Percentiles rank a stretch among this genome's conserved stretches.
Conservation (phyloP, 768 basidiomycete genomes). For the Lentinula sp. region DNA sequence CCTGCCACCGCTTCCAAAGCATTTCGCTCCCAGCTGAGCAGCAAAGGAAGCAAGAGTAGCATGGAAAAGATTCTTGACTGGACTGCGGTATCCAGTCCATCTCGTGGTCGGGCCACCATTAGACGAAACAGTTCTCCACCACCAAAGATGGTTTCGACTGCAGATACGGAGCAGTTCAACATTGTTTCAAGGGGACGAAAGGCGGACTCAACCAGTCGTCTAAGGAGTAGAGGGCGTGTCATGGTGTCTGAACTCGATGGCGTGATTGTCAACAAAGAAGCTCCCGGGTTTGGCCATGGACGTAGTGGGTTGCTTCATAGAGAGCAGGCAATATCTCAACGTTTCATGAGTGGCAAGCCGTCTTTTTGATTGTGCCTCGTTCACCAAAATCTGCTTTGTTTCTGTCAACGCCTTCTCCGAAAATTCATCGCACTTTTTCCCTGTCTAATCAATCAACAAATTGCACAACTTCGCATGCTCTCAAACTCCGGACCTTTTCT, state of each 20-base stretch:
- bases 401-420: background rate
- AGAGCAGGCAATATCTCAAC: constrained; percentile 20
- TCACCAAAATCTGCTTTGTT: background rate
- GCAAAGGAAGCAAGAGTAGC: constrained; percentile 15
- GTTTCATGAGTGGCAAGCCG: background rate
- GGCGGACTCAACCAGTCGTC: constrained; percentile 2
- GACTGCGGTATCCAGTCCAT: constrained; percentile 32
- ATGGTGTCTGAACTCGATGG: constrained; percentile 49
- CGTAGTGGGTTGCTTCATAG: constrained; percentile 56
- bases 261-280: constrained; percentile 31
- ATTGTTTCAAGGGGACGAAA: background rate
- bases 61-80: constrained; percentile 43
- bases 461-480: constrained; percentile 3
- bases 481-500: background rate
- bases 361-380: constrained; percentile 4
- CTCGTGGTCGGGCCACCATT: constrained; percentile 35
- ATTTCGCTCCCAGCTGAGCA: constrained; percentile 11
- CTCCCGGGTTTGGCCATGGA: constrained; percentile 59
- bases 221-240: constrained; percentile 44
- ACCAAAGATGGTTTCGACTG: constrained; percentile 37
- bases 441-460: background rate
- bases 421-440: background rate
- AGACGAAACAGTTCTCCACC: constrained; percentile 51
- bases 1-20: constrained; percentile 7
- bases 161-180: constrained; percentile 7